Conservation (phyloP, 768 basidiomycete species). For the Trametes punicea region DNA sequence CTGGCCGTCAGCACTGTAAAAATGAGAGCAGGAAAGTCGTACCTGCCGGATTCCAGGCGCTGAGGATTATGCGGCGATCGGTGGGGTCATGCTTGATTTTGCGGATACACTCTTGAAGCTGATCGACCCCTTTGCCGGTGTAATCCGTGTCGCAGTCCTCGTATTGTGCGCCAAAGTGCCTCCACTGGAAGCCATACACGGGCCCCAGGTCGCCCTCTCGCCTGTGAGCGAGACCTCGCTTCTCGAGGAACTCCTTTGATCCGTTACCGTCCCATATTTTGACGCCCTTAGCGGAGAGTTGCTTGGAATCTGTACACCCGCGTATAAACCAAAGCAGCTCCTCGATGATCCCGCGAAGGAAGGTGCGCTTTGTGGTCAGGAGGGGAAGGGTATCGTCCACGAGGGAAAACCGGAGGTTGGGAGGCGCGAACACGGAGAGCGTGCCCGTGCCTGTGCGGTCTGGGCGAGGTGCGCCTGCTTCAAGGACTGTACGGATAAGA, state of each 20-base stretch:
- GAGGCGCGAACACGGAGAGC: constrained; percentile 87
- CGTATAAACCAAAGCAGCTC: constrained; percentile 94
- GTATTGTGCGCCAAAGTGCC: constrained; percentile 90
- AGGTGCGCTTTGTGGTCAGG: constrained; percentile 93
- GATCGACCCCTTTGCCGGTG: constrained; percentile 84
- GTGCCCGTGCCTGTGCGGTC: constrained; percentile 97
- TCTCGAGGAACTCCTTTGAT: constrained; percentile 80
- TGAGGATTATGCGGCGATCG: constrained; percentile 89
- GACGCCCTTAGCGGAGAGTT: constrained; percentile 77
- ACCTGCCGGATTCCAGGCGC: constrained; percentile 99
- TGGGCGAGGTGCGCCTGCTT: constrained; percentile 71
- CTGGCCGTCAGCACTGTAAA: background rate
- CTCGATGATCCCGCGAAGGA: constrained; percentile 85
- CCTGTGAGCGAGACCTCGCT: constrained; percentile 77
- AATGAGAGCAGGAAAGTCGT: constrained; percentile 21
- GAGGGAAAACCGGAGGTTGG: constrained; percentile 86
- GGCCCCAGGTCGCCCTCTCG: constrained; percentile 93
- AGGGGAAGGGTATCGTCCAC: constrained; percentile 73
- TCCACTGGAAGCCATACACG: constrained; percentile 97
- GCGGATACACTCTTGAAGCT: constrained; percentile 80
- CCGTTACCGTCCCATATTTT: constrained; percentile 99
- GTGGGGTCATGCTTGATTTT: constrained; percentile 94
- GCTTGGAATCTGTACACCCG: constrained; percentile 77
- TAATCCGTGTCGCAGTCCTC: constrained; percentile 73
- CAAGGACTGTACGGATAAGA: constrained; percentile 74